A percentile compares a stretch with the other conserved stretches of the same genome.
phyloP scores from a whole-genome alignment of 1,284 basidiomycete genomes.

The Cystobasidium slooffiae region DNA sequence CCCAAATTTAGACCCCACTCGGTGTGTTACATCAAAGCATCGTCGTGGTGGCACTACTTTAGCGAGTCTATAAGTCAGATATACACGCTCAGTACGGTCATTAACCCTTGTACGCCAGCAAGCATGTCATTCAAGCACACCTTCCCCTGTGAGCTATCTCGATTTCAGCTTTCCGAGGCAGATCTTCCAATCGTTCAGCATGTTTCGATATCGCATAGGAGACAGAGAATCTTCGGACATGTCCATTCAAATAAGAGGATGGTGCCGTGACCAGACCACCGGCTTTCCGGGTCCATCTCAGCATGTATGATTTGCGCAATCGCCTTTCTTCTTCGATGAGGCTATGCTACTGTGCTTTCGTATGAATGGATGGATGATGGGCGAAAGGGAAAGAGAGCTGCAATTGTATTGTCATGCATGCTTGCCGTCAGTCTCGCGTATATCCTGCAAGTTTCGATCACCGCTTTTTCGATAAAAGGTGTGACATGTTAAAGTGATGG shows the following conservation, averaged over 20 bases:
- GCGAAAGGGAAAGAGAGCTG: too few relatives aligned
- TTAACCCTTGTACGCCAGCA: background rate
- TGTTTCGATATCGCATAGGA: background rate
- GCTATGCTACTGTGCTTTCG: background rate
- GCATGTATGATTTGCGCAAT: background rate
- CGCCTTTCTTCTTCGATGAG: too few relatives aligned
- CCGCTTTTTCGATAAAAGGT: background rate
- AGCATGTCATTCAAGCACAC: background rate
- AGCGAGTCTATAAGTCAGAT: constrained; percentile 26
- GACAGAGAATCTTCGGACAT: constrained; percentile 15
- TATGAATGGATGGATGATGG: background rate
- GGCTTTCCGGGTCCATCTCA: constrained; percentile 14
- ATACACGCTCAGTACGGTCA: background rate
- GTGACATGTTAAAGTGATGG: background rate
- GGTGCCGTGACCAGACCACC: background rate
- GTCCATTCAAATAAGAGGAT: too few relatives aligned
- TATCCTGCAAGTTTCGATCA: background rate
- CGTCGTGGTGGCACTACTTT: constrained; percentile 39
- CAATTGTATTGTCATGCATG: too few relatives aligned
- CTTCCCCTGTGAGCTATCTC: constrained; percentile 44
- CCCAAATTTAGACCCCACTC: constrained; percentile 47
- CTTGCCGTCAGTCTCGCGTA: too few relatives aligned
- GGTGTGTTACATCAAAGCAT: constrained; percentile 40
- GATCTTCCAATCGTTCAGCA: constrained; percentile 4
- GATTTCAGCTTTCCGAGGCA: constrained; percentile 41